Base-by-base conservation (phyloP, 805 yeast species). In the Candida takata region DNA sequence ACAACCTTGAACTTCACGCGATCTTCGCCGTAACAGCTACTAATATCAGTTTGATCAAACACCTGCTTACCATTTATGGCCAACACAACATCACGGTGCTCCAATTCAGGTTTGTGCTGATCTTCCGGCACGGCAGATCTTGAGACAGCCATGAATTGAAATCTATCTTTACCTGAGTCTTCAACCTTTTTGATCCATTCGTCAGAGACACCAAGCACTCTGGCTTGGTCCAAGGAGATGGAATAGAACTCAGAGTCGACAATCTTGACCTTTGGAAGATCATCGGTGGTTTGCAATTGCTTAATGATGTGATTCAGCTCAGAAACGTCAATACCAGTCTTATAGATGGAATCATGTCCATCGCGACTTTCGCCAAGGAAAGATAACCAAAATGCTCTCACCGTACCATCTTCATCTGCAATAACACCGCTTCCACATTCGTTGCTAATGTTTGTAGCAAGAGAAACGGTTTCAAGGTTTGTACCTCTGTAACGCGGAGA, bases 401-500 rank as follows among this genome's bases (percentile, higher is more conserved):
- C 72, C 0, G 79, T 72, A 10, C 96, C 97, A 50, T 81, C 83
- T 28, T 69, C 58, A 54, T 84, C 87, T 5, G 83, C 79, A 29
- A 88, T 58, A 4, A 86, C 71, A 47, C 96, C 97, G 4, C 92
- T 72, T 19, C 72, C 74, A 59, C 95, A 84, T 43, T 82, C 85
- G 29, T 74, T 74, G 32, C 84, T 74, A 33, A 80, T 58, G 37
- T 74, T 76, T 27, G 84, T 79, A 51, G 88, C 95, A 29, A 85
- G 70, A 10, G 83, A 65, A 17, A 85, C 65, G 20, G 86, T 78
- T 51, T 85, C 95, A 31, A 86, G 60, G 52, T 86, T 86, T 4
- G 88, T 79, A 5, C 87, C 95, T 52, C 95, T 73, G 58, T 84
- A 87, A 41, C 92, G 73, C 18, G 96, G 96, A 9, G 81, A 64